These are phyloP conservation scores for Piloderma croceum DNA, from an alignment of 768 basidiomycete genomes.

Conservation along the genomic window DNA sequence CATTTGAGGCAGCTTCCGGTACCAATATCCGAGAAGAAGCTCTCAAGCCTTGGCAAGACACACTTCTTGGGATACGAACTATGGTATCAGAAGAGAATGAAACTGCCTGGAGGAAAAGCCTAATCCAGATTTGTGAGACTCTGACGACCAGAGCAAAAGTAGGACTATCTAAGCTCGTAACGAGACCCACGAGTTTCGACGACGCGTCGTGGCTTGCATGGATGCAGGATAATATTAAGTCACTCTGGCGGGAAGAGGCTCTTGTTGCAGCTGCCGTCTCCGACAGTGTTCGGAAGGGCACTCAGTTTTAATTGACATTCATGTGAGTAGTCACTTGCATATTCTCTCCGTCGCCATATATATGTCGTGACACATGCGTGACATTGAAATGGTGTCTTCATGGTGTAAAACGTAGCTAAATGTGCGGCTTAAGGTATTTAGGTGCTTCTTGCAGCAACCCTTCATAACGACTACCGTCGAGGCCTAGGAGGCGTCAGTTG, in stretches of 20 bases:
- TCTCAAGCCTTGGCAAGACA: conserved; percentile 49
- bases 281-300: conserved; percentile 39
- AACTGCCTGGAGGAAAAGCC: conserved; percentile 37
- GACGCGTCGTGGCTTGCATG: conserved; percentile 25
- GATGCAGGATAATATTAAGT: conserved; percentile 35
- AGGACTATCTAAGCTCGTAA: too few species aligned
- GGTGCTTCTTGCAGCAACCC: too few species aligned
- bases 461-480: too few species aligned
- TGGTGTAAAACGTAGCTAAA: too few species aligned
- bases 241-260: conserved; percentile 59
- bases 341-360: too few species aligned
- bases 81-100: conserved; percentile 46
- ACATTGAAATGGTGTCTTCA: too few species aligned
- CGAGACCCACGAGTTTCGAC: not conserved
- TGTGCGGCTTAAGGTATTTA: too few species aligned
- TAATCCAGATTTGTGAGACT: conserved; percentile 34
- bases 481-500: too few species aligned
- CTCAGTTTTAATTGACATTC: conserved; percentile 51
- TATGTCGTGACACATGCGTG: too few species aligned
- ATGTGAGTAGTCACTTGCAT: too few species aligned
- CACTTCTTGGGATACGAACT: conserved; percentile 41
- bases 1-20: conserved; percentile 24
- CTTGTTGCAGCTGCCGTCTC: conserved; percentile 45
- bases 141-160: conserved; percentile 30
- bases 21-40: conserved; percentile 22